Base-by-base conservation (phyloP, 208 protist species). In the Trypanosoma scelopori region DNA sequence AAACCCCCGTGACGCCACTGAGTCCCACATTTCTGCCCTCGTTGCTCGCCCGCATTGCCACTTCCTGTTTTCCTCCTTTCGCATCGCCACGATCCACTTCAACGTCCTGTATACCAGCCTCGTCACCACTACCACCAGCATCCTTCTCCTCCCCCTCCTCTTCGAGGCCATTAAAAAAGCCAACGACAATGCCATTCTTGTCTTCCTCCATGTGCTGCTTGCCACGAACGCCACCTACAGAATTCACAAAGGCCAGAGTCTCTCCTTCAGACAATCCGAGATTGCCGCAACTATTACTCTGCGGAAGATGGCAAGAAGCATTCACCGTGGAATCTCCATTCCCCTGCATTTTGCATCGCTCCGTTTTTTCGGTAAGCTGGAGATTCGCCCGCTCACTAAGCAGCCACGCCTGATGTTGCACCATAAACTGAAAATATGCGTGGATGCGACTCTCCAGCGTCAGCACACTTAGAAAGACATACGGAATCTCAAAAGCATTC, bases 401-500 rank as follows among this genome's bases (percentile, higher is more conserved):
- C 18, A 74, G 15, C 48, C 53, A 55, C 13, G 59, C 42, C 28
- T 62, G 58, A 64, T 71, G 42, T 42, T 55, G 55, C 35, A 74
- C 67, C 22, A 79, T 56, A 51, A 43, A 52, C 45, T 56, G 73
- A 63, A 70, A 79, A 39, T 45, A 47, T 13, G 52, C 20, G 37
- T 59, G 48, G 46, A 84, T 66, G 41, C 76, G 69, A 55, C 61
- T 57, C 72, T 94, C 89, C 37, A 82, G 59, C 5, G 60, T 53
- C 1, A 72, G 39, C 39, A 87, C 79, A 42, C 71, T 74, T 13
- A 90, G 61, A 51, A 91, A 52, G 6, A 71, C 63, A 70, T 81
- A 89, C 32, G 89, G 83, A 42, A 84, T 74, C 45, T 92, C 79
- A 27, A 94, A 78, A 11, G 71, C 72, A 52, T 58, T 55, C n/a